Evolutionary conservation across 2,329 filamentous ascomycete species (phyloP), one percentile per base, ranked within the genome.

Genomic region (Neophaeococcomyces mojaviensis): DNA sequence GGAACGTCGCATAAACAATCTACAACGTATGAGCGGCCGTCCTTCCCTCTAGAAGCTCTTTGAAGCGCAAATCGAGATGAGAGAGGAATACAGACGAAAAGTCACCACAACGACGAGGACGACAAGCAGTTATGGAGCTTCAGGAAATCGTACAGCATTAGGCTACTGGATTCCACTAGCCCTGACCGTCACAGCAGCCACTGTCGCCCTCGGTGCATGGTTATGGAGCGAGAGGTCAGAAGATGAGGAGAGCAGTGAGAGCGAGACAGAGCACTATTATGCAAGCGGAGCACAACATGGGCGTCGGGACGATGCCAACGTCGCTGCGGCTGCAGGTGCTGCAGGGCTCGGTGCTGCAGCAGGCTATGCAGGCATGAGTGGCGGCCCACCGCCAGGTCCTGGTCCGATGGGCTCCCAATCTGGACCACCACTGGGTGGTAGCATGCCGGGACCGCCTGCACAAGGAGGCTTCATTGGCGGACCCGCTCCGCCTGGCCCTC

Each of bases 101-200:
- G 24, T 43, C 20, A 43, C 30, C 18, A 43, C 40, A 9, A 35
- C 34, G 16, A 43, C 40, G 8, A 43, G 49, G 3, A 49, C 39
- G 32, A 39, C 42, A 20, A 44, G 49, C 46, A 65, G 65, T 39
- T 69, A 69, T 58, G 67, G 66, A 59, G 58, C 65, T 36, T 63
- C 64, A 8, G 64, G 67, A 18, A 57, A 60, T 45, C 63, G 67
- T 28, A 68, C 68, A 15, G 59, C 65, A 30, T 57, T 71, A 53
- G 68, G 82, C 60, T 90, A 94, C 69, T 96, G 89, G 87, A 79
- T 95, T 49, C 90, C 90, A 52, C 76, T 97, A 47, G 83, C 82
- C 54, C 68, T 95, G 54, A 96, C 89, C 40, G 81, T 94, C 48
- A 89, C 88, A 38, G 80, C 94, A 56, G 90, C 90, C 50, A 88